A percentile compares a stretch with the other conserved stretches of the same genome.
Conservation (phyloP, 2,329 filamentous ascomycete species). For the Fusarium citri region DNA sequence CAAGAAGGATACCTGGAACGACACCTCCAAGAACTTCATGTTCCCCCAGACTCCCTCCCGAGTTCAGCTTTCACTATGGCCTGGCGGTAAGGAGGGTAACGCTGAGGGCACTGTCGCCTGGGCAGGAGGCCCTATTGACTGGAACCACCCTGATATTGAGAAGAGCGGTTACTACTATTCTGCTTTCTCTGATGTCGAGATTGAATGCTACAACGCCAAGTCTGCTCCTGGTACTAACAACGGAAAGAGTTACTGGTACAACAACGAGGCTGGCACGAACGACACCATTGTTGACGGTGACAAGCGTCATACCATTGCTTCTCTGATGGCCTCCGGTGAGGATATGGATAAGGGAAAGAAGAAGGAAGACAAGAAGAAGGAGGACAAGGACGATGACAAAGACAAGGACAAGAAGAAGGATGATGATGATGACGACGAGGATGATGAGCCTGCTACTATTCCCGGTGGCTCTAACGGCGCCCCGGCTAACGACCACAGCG, state of each 20-base stretch:
- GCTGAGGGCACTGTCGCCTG: conserved; percentile 87
- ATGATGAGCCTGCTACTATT: conserved; percentile 37
- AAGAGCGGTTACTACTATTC: conserved; percentile 90
- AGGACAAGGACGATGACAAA: conserved; percentile 24
- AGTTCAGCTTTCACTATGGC: conserved; percentile 96
- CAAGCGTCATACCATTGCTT: conserved; percentile 80
- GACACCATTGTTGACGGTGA: conserved; percentile 80
- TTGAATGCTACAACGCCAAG: conserved; percentile 83
- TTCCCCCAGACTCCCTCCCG: conserved; percentile 93
- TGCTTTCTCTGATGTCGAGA: conserved; percentile 78
- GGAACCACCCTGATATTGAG: conserved; percentile 81
- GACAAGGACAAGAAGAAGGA: conserved; percentile 32
- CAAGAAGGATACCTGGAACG: conserved; percentile 86
- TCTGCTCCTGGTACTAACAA: conserved; percentile 73
- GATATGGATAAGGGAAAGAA: conserved; percentile 69
- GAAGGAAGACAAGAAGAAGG: conserved; percentile 42
- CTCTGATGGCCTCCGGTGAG: conserved; percentile 82
- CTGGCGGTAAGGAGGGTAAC: conserved; percentile 84
- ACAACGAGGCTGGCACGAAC: conserved; percentile 73
- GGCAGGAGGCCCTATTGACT: conserved; percentile 90
- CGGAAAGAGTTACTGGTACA: conserved; percentile 81
- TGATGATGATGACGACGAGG: conserved; percentile 31
- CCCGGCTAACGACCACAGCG: conserved; percentile 38
- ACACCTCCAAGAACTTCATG: conserved; percentile 81
- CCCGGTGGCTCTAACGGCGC: conserved; percentile 39